Conservation (phyloP, 768 basidiomycete species). For the Lanmaoa rubissima region DNA sequence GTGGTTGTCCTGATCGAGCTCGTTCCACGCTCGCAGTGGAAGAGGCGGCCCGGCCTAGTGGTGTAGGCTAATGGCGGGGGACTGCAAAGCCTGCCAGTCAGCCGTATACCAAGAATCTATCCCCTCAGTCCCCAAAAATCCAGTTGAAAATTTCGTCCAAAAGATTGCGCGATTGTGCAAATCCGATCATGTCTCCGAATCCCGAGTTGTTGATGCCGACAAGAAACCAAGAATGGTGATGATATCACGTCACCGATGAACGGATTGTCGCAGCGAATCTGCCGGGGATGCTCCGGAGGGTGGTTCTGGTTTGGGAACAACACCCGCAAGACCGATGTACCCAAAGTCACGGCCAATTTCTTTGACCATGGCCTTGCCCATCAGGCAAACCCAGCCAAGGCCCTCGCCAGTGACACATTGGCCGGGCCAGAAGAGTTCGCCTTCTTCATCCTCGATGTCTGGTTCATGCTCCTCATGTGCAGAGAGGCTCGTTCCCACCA, state of each 20-base stretch:
- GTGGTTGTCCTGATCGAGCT: conserved; percentile 19
- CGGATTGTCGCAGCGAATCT: conserved; percentile 32
- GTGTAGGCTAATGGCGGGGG: conserved; percentile 6
- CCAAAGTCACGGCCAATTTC: conserved; percentile 77
- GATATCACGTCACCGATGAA: conserved; percentile 29
- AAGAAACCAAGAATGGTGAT: conserved; percentile 25
- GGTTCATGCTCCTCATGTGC: conserved; percentile 73
- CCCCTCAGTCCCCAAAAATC: conserved; percentile 15
- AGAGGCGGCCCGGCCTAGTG: conserved; percentile 9
- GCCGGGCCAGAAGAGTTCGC: conserved; percentile 83
- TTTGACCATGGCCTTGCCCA: conserved; percentile 84
- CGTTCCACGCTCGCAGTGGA: conserved; percentile 25
- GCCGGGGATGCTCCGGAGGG: conserved; percentile 30
- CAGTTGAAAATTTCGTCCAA: conserved; percentile 29
- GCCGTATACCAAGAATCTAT: conserved; percentile 19
- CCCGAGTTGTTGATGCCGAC: conserved; percentile 29
- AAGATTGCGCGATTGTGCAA: conserved; percentile 23
- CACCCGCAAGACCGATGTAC: conserved; percentile 68
- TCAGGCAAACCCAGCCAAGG: conserved; percentile 82
- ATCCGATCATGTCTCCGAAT: conserved; percentile 26
- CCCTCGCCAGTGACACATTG: conserved; percentile 73
- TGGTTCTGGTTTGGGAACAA: conserved; percentile 65
- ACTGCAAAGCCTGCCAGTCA: conserved; percentile 13
- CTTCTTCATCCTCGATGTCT: conserved; percentile 82
- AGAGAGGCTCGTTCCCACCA: conserved; percentile 62